Evolutionary conservation across 2,329 filamentous ascomycete species (phyloP), one percentile per base, ranked within the genome.

Genomic region (Parafenestella ontariensis): DNA sequence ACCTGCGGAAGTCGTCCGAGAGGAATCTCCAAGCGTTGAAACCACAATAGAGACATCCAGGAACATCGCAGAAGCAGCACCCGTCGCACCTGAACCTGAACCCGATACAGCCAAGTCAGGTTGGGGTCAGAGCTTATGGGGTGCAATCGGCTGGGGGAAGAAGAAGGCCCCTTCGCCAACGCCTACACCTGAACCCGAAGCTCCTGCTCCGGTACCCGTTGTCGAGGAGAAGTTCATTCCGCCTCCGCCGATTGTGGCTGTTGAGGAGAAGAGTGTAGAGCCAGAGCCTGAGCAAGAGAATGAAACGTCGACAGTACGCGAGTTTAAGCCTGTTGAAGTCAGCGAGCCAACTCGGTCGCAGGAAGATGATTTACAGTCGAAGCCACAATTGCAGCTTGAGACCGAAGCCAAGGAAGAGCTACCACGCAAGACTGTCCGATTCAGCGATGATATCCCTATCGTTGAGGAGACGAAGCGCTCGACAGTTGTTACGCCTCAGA

Each of bases 101-200:
- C 41, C 50, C 8, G 53, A 54, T 13, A 15, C 48, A 11, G 43
- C 56, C 8, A 42, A 59, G 10, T 66, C 65, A 33, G 62, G 64
- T 3, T 72, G 67, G 66, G 66, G 67, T 13, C 55, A 57, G 2
- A 59, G 64, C 26, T 50, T 75, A 18, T 65, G 62, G 59, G 69
- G 71, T 39, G 68, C 69, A 1, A 61, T 74, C 44, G 69, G 72
- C 2, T 73, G 69, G 70, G 70, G 72, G 10, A 67, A 65, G 59
- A 72, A 69, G 60, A 68, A 63, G 49, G 21, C 58, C 8, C 46
- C 55, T 8, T 58, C 61, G 3, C 49, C 61, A 6, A 55, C 52
- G 8, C 54, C 63, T 6, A 59, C 15, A 34, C 31, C 31, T n/a
- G 15, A n/a, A 15, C 56, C 9, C 39, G 47, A 13, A 46, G 47